Percentiles rank a stretch among this genome's conserved stretches.
These are phyloP conservation scores for Myxozyma monticola DNA, from an alignment of 805 yeast species.

Conservation along the genomic window DNA sequence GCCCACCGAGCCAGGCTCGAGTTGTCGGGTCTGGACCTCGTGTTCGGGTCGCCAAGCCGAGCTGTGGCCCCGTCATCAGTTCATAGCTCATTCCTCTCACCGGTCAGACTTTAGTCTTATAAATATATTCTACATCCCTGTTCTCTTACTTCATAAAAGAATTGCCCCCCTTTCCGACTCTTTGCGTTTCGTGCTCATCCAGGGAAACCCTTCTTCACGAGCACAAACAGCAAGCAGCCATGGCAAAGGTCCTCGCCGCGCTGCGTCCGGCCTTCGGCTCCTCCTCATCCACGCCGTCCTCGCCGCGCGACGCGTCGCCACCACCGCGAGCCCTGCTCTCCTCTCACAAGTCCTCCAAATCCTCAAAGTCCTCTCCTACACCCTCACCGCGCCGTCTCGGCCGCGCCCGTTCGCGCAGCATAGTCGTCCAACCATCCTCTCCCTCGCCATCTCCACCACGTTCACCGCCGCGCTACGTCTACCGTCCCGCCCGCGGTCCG, in stretches of 20 bases:
- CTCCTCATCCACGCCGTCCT: not conserved
- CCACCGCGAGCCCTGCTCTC: not conserved
- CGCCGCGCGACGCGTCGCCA: slow-evolving; percentile 5
- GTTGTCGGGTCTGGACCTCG: too few relatives aligned
- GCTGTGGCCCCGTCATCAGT: too few relatives aligned
- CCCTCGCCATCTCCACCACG: not conserved
- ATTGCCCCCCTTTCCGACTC: too few relatives aligned
- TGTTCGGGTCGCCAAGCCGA: too few relatives aligned
- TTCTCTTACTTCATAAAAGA: too few relatives aligned
- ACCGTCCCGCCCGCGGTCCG: not conserved
- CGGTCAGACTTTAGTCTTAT: too few relatives aligned
- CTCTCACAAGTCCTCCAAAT: not conserved
- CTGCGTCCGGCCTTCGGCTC: not conserved
- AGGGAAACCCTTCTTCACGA: too few relatives aligned
- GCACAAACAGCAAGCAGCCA: not conserved
- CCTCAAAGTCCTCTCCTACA: not conserved
- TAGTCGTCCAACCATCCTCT: not conserved
- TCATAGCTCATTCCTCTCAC: too few relatives aligned
- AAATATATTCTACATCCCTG: too few relatives aligned
- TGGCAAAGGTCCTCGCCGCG: slow-evolving; percentile 7
- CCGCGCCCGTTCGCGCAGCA: not conserved
- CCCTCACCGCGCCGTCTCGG: not conserved
- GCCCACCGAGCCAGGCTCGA: too few relatives aligned
- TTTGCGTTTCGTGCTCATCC: too few relatives aligned
- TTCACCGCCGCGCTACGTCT: slow-evolving; percentile 10